phyloP scores from a whole-genome alignment of 495 filamentous ascomycete genomes.

The Aspergillus funiculosus region DNA sequence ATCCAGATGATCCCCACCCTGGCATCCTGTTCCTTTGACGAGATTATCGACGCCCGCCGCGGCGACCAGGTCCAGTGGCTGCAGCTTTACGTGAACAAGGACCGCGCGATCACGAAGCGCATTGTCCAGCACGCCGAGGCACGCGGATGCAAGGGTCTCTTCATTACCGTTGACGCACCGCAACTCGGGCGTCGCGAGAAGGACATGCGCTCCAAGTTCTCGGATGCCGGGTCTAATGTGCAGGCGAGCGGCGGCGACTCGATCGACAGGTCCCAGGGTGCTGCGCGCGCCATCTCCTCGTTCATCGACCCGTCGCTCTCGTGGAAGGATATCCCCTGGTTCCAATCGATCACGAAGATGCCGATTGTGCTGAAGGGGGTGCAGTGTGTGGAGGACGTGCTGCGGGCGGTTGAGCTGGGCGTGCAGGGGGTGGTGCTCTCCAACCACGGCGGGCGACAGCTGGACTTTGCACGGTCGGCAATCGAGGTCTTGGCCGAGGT shows the following conservation, averaged over 20 bases:
- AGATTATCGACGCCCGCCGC: constrained; percentile 79
- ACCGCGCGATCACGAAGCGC: constrained; percentile 80
- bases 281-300: constrained; percentile 82
- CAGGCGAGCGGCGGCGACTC: constrained; percentile 55
- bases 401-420: constrained; percentile 74
- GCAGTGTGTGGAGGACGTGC: constrained; percentile 90
- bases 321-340: constrained; percentile 96
- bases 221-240: constrained; percentile 76
- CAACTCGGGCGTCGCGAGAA: constrained; percentile 94
- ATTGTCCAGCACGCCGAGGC: constrained; percentile 89
- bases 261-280: constrained; percentile 84
- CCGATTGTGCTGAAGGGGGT: constrained; percentile 96
- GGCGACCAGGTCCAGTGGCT: constrained; percentile 91
- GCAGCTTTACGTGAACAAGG: constrained; percentile 97
- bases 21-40: constrained; percentile 96
- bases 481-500: constrained; percentile 94
- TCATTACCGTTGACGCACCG: constrained; percentile 97
- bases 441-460: constrained; percentile 96
- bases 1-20: constrained; percentile 97
- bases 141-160: constrained; percentile 90
- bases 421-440: constrained; percentile 92
- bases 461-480: constrained; percentile 86
- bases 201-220: constrained; percentile 90
- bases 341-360: constrained; percentile 87
- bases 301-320: constrained; percentile 91